phyloP scores from a whole-genome alignment of 176 grass and related monocot species.

The Carex kokanica region DNA sequence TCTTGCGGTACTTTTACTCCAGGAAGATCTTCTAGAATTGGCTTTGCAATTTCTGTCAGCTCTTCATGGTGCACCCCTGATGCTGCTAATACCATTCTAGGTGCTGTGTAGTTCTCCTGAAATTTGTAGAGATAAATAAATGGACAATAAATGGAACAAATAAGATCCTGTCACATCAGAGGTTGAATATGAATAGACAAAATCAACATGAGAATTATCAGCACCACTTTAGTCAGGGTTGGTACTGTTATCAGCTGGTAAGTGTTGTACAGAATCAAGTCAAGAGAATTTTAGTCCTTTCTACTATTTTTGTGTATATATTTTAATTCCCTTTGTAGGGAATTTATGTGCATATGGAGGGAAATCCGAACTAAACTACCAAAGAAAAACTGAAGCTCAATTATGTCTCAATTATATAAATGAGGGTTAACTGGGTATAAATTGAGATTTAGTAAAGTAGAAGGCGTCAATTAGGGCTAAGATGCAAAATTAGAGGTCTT shows the following conservation, averaged over 20 bases:
- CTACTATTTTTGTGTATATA: not conserved
- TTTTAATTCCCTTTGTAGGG: conserved; percentile 1
- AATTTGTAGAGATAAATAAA: conserved; percentile 31
- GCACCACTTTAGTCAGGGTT: not conserved
- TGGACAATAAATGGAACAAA: not conserved
- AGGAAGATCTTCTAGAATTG: conserved; percentile 64
- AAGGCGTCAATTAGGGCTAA: not conserved
- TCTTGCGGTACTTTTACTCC: conserved; percentile 44
- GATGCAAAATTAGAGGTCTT: not conserved
- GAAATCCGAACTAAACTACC: not conserved
- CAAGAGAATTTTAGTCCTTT: not conserved
- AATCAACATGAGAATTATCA: not conserved
- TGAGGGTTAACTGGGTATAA: not conserved
- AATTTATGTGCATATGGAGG: not conserved
- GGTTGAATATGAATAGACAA: not conserved
- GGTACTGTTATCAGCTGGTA: not conserved
- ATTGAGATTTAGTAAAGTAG: not conserved
- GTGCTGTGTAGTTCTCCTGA: conserved; percentile 71
- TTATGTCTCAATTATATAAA: not conserved
- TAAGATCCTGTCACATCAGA: not conserved
- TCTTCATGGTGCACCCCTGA: conserved; percentile 79
- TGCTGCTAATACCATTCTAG: conserved; percentile 81
- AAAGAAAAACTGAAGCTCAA: not conserved
- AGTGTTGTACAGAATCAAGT: not conserved
- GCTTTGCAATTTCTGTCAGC: conserved; percentile 54